Conservation (phyloP, 371 early-diverging fungal genomes). For the Funneliformis caledonium region DNA sequence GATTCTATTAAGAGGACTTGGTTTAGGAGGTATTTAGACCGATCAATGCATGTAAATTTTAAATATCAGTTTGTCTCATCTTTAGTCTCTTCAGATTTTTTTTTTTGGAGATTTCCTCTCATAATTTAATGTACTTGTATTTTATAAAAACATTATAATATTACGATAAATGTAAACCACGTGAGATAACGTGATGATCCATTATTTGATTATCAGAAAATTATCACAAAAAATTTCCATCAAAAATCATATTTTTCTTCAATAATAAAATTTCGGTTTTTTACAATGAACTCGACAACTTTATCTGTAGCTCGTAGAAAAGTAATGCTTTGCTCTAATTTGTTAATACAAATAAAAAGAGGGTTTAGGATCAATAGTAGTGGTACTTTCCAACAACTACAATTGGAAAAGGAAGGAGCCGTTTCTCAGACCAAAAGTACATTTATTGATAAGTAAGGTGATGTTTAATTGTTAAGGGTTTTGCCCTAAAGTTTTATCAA, state of each 20-base stretch:
- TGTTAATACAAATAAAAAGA: neutral
- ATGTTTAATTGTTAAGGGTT: too few relatives aligned
- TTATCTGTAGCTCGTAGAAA: neutral
- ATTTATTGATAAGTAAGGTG: too few relatives aligned
- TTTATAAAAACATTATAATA: too few relatives aligned
- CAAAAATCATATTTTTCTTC: neutral
- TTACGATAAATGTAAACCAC: neutral
- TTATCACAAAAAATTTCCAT: neutral
- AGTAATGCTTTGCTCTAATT: neutral
- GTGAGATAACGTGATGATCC: neutral
- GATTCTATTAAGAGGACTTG: conserved; percentile 13
- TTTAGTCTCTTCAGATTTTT: too few relatives aligned
- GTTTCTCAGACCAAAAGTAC: too few relatives aligned
- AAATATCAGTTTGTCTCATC: too few relatives aligned
- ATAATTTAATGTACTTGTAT: too few relatives aligned
- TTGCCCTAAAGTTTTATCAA: too few relatives aligned
- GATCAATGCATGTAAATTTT: neutral
- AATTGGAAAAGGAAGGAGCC: neutral
- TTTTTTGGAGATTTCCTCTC: too few relatives aligned
- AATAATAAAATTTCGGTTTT: neutral
- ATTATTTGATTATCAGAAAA: too few relatives aligned
- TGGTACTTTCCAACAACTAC: too few relatives aligned
- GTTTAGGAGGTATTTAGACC: neutral
- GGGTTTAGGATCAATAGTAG: neutral
- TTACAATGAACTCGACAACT: neutral